Percentiles rank a stretch among this genome's conserved stretches.
Evolutionary conservation across 148 eudicot species (phyloP).

Genomic region (Rhododendron williamsianum): DNA sequence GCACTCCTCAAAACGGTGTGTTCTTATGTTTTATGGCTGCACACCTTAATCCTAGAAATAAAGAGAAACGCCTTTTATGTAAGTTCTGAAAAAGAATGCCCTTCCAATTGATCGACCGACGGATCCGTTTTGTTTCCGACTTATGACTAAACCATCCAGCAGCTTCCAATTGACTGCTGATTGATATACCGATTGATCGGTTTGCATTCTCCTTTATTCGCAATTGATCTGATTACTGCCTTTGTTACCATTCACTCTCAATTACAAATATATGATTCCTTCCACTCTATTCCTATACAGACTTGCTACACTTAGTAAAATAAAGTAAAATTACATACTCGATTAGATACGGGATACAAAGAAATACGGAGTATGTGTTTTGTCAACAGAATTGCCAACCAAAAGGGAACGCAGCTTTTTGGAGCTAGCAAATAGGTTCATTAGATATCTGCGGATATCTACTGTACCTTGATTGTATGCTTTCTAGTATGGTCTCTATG

Average conservation of each 20-base stretch:
- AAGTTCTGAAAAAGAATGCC: no score
- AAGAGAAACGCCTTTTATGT: no score
- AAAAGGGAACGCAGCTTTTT: no score
- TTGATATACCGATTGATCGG: not conserved
- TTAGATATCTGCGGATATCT: not conserved
- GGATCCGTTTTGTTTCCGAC: not conserved
- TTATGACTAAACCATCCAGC: not conserved
- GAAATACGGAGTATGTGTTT: no score
- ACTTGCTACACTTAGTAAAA: not conserved
- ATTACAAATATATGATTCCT: not conserved
- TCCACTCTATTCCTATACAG: not conserved
- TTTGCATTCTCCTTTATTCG: not conserved
- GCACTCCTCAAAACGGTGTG: not conserved
- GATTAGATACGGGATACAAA: no score
- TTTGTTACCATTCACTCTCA: not conserved
- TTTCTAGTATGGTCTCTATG: not conserved
- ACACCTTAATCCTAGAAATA: no score
- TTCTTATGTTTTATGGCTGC: no score
- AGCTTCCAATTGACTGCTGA: no score
- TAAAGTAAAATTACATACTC: not conserved
- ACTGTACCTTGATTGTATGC: not conserved
- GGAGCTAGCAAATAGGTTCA: no score
- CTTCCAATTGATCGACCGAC: no score
- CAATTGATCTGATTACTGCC: not conserved
- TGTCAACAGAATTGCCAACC: no score